Conservation (phyloP, 2,329 filamentous ascomycete species). For the Sarocladium strictum region DNA sequence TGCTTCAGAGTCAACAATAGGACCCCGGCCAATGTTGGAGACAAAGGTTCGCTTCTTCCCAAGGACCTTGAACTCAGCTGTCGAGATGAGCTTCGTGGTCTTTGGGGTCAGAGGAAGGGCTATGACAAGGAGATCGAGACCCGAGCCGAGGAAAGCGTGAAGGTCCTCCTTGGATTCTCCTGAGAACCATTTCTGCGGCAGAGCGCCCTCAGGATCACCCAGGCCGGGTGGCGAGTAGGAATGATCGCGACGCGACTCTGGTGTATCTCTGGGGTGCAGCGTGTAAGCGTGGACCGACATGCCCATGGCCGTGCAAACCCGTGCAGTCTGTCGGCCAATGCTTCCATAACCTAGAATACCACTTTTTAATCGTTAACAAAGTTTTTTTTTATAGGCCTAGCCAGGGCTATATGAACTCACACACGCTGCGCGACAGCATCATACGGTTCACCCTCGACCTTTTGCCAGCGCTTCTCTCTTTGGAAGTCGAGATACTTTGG, state of each 20-base stretch:
- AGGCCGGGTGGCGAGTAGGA: slow-evolving; percentile 65
- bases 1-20: slow-evolving; percentile 43
- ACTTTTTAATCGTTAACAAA: too few species aligned
- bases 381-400: too few species aligned
- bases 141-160: slow-evolving; percentile 43
- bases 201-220: slow-evolving; percentile 42
- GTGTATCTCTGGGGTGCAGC: slow-evolving; percentile 59
- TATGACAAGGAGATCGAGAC: slow-evolving; percentile 48
- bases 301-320: slow-evolving; percentile 58
- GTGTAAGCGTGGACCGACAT: slow-evolving; percentile 73
- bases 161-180: slow-evolving; percentile 37
- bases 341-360: slow-evolving; percentile 49
- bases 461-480: slow-evolving; percentile 37
- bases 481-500: slow-evolving; percentile 39
- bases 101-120: slow-evolving; percentile 42
- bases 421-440: slow-evolving; percentile 44
- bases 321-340: slow-evolving; percentile 48
- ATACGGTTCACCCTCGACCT: slow-evolving; percentile 22
- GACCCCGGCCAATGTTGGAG: slow-evolving; percentile 64
- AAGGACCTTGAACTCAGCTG: slow-evolving; percentile 42
- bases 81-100: slow-evolving; percentile 45
- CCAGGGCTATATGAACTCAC: slow-evolving; percentile 30
- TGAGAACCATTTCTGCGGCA: slow-evolving; percentile 47
- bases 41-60: slow-evolving; percentile 49
- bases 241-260: slow-evolving; percentile 56